Conservation (phyloP, 768 basidiomycete genomes). For the Boletus pseudopeckii region DNA sequence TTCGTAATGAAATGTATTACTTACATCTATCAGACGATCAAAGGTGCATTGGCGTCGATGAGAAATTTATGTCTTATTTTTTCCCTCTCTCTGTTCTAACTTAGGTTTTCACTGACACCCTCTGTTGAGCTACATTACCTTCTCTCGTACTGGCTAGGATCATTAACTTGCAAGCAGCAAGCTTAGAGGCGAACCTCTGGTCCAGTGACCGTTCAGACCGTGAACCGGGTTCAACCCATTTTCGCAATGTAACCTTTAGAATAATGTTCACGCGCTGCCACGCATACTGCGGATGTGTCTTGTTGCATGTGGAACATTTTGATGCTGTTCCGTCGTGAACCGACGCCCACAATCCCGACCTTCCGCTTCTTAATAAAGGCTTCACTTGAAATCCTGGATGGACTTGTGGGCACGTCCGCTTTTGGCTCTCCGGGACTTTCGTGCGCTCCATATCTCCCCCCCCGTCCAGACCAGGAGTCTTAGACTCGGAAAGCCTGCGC, state of each 20-base stretch:
- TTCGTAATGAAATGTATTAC: not conserved
- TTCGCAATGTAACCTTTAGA: not conserved
- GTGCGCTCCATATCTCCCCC: not conserved
- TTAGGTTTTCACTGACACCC: too few relatives aligned
- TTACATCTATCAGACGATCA: not conserved
- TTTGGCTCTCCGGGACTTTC: not conserved
- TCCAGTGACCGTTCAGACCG: not conserved
- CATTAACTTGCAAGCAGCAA: not conserved
- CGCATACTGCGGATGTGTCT: not conserved
- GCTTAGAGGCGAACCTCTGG: not conserved
- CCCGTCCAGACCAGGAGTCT: not conserved
- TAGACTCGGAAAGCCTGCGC: not conserved
- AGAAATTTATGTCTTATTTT: not conserved
- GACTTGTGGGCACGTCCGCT: not conserved
- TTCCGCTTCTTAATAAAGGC: conserved; percentile 10
- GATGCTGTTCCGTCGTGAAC: conserved; percentile 8
- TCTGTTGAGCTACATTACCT: not conserved
- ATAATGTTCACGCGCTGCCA: conserved; percentile 9
- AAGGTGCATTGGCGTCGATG: not conserved
- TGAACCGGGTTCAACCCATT: not conserved
- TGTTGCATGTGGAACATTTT: conserved; percentile 5
- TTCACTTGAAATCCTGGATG: not conserved
- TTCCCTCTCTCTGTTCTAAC: not conserved
- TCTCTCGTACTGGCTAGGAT: not conserved
- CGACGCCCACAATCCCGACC: not conserved